These are phyloP conservation scores for Globisporangium rhizosaccharum DNA, from an alignment of 352 stramenopile species.

Conservation along the genomic window DNA sequence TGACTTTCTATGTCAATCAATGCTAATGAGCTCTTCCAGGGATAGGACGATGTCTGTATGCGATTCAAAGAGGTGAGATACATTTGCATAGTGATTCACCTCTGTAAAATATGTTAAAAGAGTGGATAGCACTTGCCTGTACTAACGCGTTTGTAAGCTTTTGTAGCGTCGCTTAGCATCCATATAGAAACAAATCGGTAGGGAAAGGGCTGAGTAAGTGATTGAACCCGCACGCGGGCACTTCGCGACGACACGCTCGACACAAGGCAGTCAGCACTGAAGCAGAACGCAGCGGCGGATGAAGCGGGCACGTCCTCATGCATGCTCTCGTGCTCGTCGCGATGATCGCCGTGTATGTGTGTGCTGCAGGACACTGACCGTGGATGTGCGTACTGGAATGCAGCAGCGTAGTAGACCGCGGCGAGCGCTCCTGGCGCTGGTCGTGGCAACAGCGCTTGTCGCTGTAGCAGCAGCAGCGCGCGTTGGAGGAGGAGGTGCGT, in stretches of 20 bases:
- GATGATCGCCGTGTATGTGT: not conserved
- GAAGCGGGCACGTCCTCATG: not conserved
- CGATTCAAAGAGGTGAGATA: no score
- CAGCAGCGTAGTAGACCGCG: conserved; percentile 8
- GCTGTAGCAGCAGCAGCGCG: conserved; percentile 5
- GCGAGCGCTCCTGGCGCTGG: conserved; percentile 4
- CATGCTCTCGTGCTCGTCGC: not conserved
- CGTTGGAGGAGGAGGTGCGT: conserved; percentile 6
- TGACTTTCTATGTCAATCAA: no score
- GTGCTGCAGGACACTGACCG: not conserved
- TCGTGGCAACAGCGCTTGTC: conserved; percentile 8
- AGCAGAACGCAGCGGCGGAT: not conserved
- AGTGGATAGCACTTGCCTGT: no score
- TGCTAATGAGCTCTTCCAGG: no score
- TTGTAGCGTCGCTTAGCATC: no score
- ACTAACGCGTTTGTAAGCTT: no score
- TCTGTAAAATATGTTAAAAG: no score
- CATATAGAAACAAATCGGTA: not conserved
- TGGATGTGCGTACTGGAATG: not conserved
- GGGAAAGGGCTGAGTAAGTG: not conserved
- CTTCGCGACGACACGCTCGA: not conserved
- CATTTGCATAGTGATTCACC: no score
- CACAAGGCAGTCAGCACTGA: not conserved
- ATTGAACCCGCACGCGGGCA: not conserved
- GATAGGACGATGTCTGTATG: no score